Base-by-base conservation (phyloP, 257 asterid genomes). In the Striga asiatica region DNA sequence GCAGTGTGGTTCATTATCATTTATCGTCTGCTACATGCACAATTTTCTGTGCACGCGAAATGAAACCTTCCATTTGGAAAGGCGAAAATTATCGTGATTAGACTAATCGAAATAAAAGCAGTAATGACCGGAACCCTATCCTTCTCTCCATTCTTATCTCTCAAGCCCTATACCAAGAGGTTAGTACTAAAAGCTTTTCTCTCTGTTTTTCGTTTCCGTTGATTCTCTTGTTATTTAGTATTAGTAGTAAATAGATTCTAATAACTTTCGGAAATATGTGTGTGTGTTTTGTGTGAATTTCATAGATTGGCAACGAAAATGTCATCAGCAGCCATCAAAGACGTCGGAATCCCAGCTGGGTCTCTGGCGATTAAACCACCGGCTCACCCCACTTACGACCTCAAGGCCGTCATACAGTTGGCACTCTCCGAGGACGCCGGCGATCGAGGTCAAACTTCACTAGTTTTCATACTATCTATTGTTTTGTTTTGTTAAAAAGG, bases 361-460 rank as follows among this genome's bases (percentile, higher is more conserved):
- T 66, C 83, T 14, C 46, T 73, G 57, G 88, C 50, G 62, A 70
- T 82, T 64, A 81, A 80, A 76, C 95, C 95, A 12, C 98, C 98
- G 38, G 77, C 81, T 43, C 98, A 87, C 72, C 98, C 94, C 48
- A 87, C 94, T 4, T 91, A 91, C 72, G 89, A 91, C 74, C 72
- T 91, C 59, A 87, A 87, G 66, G 77, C 68, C 56, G 93, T 91
- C 28, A 82, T 87, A 34, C 79, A 76, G 54, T 82, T 87, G 41
- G 97, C 97, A 52, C 84, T 91, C 23, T 79, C 97, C n/a, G 97
- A 92, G 77, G 98, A 91, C 70, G 93, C 95, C 41, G 97, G 95
- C 35, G 89, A 78, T 76, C 69, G 65, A 83, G 98, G 98, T 87
- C 24, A 12, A 28, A 37, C 1, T 58, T 29, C 37, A 18, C 18